Percentiles rank a stretch among this genome's conserved stretches.
Conservation (phyloP, 2,329 filamentous ascomycete genomes). For the Hirsutella rhossiliensis region DNA sequence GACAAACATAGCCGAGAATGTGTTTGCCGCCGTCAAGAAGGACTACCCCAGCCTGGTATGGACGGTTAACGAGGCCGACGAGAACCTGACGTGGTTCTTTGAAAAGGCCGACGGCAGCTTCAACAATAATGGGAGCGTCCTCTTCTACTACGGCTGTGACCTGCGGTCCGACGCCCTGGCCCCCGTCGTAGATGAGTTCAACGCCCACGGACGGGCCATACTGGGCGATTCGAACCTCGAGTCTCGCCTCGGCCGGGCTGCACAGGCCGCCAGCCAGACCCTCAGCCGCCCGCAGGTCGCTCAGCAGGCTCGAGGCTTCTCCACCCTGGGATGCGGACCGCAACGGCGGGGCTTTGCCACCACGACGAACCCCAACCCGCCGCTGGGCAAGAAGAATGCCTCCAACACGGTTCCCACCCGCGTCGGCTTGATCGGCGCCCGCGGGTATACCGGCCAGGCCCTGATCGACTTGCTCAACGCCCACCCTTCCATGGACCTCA, state of each 20-base stretch:
- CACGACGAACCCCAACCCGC: slow-evolving; percentile 61
- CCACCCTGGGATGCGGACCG: slow-evolving; percentile 7
- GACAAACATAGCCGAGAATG: slow-evolving; percentile 88
- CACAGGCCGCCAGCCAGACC: slow-evolving; percentile 52
- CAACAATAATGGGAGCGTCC: slow-evolving; percentile 71
- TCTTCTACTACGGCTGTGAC: slow-evolving; percentile 93
- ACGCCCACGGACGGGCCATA: slow-evolving; percentile 71
- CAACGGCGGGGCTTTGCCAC: slow-evolving; percentile 10
- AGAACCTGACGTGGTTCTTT: slow-evolving; percentile 97
- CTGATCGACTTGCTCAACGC: slow-evolving; percentile 77
- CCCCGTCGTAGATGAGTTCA: slow-evolving; percentile 75
- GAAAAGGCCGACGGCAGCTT: slow-evolving; percentile 93
- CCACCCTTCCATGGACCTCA: slow-evolving; percentile 82
- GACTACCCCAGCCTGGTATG: slow-evolving; percentile 84
- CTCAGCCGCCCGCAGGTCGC: slow-evolving; percentile 17
- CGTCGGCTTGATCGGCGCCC: slow-evolving; percentile 79
- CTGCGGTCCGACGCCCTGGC: slow-evolving; percentile 63
- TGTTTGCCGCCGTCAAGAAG: slow-evolving; percentile 87
- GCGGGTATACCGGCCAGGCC: slow-evolving; percentile 72
- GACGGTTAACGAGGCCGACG: slow-evolving; percentile 93
- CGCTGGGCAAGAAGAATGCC: slow-evolving; percentile 76
- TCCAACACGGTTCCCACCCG: slow-evolving; percentile 69
- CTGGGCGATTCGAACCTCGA: slow-evolving; percentile 83
- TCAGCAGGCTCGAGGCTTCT: slow-evolving; percentile 10
- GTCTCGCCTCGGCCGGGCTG: slow-evolving; percentile 68